Conservation (phyloP, 2,329 filamentous ascomycete genomes). For the Arthrinium puccinioides region DNA sequence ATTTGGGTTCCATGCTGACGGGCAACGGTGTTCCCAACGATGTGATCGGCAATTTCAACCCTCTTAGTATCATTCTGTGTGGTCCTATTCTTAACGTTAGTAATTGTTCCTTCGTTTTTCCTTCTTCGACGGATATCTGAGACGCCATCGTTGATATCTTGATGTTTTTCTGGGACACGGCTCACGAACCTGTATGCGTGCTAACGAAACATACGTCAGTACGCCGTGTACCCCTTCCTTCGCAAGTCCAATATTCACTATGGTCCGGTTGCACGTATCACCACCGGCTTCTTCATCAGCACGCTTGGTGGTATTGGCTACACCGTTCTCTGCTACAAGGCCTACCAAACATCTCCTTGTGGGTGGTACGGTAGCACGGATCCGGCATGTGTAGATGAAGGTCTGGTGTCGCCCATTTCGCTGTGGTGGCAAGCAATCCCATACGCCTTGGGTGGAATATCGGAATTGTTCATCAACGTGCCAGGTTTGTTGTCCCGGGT, state of each 20-base stretch:
- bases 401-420: conserved; percentile 34
- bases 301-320: conserved; percentile 36
- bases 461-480: conserved; percentile 44
- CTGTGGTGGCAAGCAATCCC: conserved; percentile 51
- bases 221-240: conserved; percentile 38
- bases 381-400: conserved; percentile 22
- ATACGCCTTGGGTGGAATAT: conserved; percentile 43
- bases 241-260: conserved; percentile 33
- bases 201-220: conserved; percentile 12
- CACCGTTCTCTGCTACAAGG: conserved; percentile 31
- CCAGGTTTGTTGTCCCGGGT: conserved; percentile 16
- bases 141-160: too few relatives aligned
- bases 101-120: background rate
- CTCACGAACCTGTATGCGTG: too few relatives aligned
- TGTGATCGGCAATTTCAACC: conserved; percentile 41
- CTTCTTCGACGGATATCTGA: too few relatives aligned
- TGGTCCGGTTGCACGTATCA: conserved; percentile 40
- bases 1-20: conserved; percentile 37
- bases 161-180: too few relatives aligned
- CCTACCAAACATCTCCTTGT: conserved; percentile 32
- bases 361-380: conserved; percentile 28
- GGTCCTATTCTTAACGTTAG: conserved; percentile 35
- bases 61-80: conserved; percentile 37
- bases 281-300: conserved; percentile 42
- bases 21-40: conserved; percentile 44